These are phyloP conservation scores for Hypoxylon cercidicola DNA, from an alignment of 495 filamentous ascomycete genomes.

Conservation along the genomic window DNA sequence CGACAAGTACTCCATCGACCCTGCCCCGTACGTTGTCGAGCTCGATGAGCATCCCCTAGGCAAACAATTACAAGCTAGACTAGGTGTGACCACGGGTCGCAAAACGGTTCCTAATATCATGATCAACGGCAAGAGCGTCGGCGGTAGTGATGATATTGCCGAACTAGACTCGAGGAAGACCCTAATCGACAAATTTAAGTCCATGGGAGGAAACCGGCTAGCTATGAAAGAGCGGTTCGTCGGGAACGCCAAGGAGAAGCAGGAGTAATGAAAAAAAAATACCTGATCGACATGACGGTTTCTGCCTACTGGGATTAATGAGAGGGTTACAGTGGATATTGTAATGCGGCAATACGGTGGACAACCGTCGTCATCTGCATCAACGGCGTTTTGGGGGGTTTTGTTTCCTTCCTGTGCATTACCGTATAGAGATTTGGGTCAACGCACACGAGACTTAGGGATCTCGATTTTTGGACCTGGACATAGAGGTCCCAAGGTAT, in stretches of 20 bases:
- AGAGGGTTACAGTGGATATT: slow-evolving; percentile 21
- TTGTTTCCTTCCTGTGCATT: slow-evolving; percentile 22
- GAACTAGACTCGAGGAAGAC: slow-evolving; percentile 74
- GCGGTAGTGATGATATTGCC: slow-evolving; percentile 87
- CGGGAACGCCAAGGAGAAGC: slow-evolving; percentile 39
- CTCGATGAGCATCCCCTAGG: slow-evolving; percentile 85
- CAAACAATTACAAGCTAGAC: slow-evolving; percentile 69
- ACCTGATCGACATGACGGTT: slow-evolving; percentile 7
- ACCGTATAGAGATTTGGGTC: slow-evolving; percentile 22
- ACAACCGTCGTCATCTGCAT: slow-evolving; percentile 33
- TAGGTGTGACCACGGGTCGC: slow-evolving; percentile 79
- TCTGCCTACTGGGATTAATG: slow-evolving; percentile 8
- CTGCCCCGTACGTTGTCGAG: slow-evolving; percentile 88
- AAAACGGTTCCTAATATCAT: slow-evolving; percentile 92
- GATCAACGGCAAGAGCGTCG: slow-evolving; percentile 87
- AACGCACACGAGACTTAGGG: slow-evolving; percentile 9
- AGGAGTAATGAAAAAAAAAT: slow-evolving; percentile 19
- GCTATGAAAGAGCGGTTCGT: slow-evolving; percentile 59
- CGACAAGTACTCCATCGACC: slow-evolving; percentile 82
- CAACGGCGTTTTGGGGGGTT: slow-evolving; percentile 34
- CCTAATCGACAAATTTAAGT: slow-evolving; percentile 76
- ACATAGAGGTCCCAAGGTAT: slow-evolving; percentile 12
- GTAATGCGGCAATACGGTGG: slow-evolving; percentile 26
- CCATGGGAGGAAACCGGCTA: slow-evolving; percentile 74
- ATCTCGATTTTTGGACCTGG: slow-evolving; percentile 21